Conservation (phyloP, 2,329 filamentous ascomycete species). For the Zymoseptoria passerinii region DNA sequence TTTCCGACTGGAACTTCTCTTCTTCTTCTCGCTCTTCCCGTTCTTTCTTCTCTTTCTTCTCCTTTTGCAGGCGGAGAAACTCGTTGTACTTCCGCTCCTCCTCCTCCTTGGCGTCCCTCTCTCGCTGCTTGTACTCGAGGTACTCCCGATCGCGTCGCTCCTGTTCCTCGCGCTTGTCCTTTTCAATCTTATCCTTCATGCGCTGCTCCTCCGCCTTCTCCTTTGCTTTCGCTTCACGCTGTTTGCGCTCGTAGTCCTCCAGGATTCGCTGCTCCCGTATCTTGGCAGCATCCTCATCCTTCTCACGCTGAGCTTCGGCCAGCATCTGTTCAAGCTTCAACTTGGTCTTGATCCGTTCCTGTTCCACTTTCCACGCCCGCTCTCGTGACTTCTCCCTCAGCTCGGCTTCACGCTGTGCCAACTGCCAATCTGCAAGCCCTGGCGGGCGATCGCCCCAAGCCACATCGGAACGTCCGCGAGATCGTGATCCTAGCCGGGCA, state of each 20-base stretch:
- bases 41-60: constrained; percentile 40
- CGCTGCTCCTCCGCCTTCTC: constrained; percentile 34
- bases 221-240: constrained; percentile 28
- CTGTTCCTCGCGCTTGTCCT: constrained; percentile 31
- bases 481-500: constrained; percentile 28
- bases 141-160: constrained; percentile 30
- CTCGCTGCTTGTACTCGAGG: constrained; percentile 18
- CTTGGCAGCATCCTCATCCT: constrained; percentile 29
- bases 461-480: constrained; percentile 25
- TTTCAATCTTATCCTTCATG: constrained; percentile 31
- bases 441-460: constrained; percentile 10
- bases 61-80: constrained; percentile 62
- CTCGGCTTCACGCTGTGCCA: constrained; percentile 30
- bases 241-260: constrained; percentile 25
- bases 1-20: constrained; percentile 36
- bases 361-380: constrained; percentile 29
- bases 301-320: constrained; percentile 20
- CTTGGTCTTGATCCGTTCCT: constrained; percentile 27
- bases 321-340: constrained; percentile 25
- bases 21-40: constrained; percentile 26
- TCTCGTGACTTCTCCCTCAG: constrained; percentile 29
- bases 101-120: constrained; percentile 33
- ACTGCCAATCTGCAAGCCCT: constrained; percentile 22
- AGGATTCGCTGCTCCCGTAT: constrained; percentile 19
- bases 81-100: constrained; percentile 34